Conservation (phyloP, 306 rosid genomes). For the Gastrolobium bilobum region DNA sequence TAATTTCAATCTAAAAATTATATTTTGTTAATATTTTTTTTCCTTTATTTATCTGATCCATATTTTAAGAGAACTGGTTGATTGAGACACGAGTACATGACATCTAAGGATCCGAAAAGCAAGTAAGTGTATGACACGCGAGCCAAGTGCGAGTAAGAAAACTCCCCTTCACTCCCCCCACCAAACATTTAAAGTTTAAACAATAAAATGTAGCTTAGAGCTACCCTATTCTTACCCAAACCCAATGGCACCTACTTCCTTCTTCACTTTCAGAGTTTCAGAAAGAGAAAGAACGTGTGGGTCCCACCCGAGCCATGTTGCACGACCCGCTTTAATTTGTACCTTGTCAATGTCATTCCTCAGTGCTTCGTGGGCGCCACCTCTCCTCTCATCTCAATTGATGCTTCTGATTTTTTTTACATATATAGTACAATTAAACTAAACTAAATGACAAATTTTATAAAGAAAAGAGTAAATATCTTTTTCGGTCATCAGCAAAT, state of each 20-base stretch:
- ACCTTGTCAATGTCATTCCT: constrained; percentile 24
- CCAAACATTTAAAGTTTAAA: background rate
- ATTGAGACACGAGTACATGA: too few relatives aligned
- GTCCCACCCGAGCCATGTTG: constrained; percentile 31
- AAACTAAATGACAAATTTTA: too few relatives aligned
- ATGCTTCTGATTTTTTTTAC: too few relatives aligned
- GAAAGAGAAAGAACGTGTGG: background rate
- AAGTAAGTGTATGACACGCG: background rate
- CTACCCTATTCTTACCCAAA: background rate
- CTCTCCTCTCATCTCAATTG: background rate
- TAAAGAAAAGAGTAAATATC: too few relatives aligned
- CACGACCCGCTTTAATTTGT: constrained; percentile 14
- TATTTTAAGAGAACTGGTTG: too few relatives aligned
- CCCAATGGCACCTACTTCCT: background rate
- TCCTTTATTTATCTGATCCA: too few relatives aligned
- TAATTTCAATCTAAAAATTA: too few relatives aligned
- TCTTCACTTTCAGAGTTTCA: background rate
- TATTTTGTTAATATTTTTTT: too few relatives aligned
- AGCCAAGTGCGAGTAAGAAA: background rate
- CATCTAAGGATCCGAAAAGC: too few relatives aligned
- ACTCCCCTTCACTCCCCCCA: background rate
- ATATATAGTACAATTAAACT: too few relatives aligned
- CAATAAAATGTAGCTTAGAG: background rate
- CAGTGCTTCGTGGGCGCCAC: constrained; percentile 37
- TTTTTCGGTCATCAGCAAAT: too few relatives aligned